Evolutionary conservation across 2,329 filamentous ascomycete genomes (phyloP).

Genomic region (Arthrobotrys sphaeroides): DNA sequence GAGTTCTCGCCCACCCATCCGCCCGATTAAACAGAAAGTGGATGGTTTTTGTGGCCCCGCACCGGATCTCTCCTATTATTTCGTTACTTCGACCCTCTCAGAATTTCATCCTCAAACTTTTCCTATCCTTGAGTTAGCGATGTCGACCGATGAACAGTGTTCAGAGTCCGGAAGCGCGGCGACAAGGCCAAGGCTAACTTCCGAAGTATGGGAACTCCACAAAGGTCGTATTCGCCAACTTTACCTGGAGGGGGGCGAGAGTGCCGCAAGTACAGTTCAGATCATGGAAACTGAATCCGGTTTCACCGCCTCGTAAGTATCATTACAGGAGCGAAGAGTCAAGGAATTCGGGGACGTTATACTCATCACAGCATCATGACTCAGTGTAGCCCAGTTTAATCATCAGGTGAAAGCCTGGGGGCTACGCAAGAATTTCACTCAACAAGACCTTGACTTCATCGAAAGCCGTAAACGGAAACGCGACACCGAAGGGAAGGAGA

Average conservation of each 20-base stretch:
- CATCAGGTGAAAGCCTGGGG: slow-evolving; percentile 9
- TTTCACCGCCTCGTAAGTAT: slow-evolving; percentile 6
- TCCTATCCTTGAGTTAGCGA: too few species aligned
- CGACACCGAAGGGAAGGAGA: not conserved
- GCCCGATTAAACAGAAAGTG: too few species aligned
- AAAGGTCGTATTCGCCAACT: not conserved
- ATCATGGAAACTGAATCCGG: not conserved
- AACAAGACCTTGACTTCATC: not conserved
- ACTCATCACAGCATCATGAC: not conserved
- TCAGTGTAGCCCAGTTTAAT: slow-evolving; percentile 7
- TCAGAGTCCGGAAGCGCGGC: not conserved
- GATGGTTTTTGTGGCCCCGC: too few species aligned
- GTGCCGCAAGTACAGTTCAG: not conserved
- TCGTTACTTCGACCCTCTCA: too few species aligned
- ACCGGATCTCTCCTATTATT: too few species aligned
- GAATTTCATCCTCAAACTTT: too few species aligned
- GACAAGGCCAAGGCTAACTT: not conserved
- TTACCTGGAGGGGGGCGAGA: not conserved
- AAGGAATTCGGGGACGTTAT: not conserved
- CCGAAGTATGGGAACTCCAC: not conserved
- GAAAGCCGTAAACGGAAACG: slow-evolving; percentile 1
- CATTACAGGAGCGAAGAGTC: not conserved
- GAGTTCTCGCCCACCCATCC: not conserved
- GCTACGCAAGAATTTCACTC: slow-evolving; percentile 10
- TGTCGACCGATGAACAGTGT: not conserved